Base-by-base conservation (phyloP, 202 grass and related monocot species). In the Carex sylvatica region DNA sequence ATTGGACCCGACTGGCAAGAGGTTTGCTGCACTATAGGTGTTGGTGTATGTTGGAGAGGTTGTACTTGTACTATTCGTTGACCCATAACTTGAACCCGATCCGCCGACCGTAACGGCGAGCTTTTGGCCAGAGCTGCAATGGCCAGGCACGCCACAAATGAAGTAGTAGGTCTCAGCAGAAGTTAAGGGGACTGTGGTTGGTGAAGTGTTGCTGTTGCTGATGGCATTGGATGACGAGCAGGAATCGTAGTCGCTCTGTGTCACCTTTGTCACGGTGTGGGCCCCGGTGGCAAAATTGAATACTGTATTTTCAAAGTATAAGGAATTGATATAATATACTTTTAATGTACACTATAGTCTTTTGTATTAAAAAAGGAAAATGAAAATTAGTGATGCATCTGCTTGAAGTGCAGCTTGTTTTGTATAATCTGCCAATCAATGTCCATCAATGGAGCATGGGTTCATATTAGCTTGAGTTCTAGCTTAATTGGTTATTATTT, bases 41-140 rank as follows among this genome's bases (percentile, higher is more conserved):
- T 62, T 28, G n/a, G 65, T 47, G 49, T 78, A 68, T 9, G 86
- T 28, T 1, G 81, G 59, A 30, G 89, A 51, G 0, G 87, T 16
- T 10, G 80, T 54, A 38, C 36, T 7, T 40, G 38, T 54, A 2
- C 84, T 12, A 13, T 53, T 16, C 0, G 86, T 7, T 2, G 88
- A 82, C 1, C 82, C 66, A 2, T 76, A 44, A 28, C 9, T 1
- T 2, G 90, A 74, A 13, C 63, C 13, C 0, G 88, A 78, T 1
- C 74, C 40, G 9, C 74, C 60, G 2, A 93, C 92, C 47, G 80
- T 63, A 4, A 98, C 84, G 15, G 19, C 53, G 59, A 98, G 68
- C 84, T 98, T 98, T 89, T 93, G 92, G 76, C 95, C 95, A 61
- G 15, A 58, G 84, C 82, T 86, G 89, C 95, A 98, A 81, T 98